A percentile compares a stretch with the other conserved stretches of the same genome.
Evolutionary conservation across 805 yeast genomes (phyloP).

Genomic region (Suhomyces sp.): DNA sequence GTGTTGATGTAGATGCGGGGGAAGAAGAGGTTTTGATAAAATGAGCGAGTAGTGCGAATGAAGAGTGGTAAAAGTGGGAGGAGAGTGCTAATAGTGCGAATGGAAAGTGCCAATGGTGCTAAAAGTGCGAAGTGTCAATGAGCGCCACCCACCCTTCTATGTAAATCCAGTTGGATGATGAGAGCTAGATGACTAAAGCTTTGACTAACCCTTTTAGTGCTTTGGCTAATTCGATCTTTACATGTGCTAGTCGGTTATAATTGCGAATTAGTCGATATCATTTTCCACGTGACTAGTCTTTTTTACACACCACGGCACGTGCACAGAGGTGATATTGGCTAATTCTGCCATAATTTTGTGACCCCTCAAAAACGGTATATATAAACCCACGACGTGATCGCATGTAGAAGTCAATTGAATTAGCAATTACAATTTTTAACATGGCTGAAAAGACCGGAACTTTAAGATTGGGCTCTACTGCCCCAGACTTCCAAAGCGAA

Average conservation of each 20-base stretch:
- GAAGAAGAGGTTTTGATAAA: slow-evolving; percentile 12
- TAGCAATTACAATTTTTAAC: background rate
- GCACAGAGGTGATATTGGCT: slow-evolving; percentile 1
- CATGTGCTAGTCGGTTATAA: too few species aligned
- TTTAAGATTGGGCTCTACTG: slow-evolving; percentile 73
- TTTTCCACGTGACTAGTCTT: background rate
- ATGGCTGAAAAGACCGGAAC: slow-evolving; percentile 11
- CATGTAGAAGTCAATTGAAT: background rate
- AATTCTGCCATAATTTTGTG: background rate
- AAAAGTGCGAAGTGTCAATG: too few species aligned
- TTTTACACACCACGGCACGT: slow-evolving; percentile 1
- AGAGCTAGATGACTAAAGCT: too few species aligned
- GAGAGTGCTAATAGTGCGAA: too few species aligned
- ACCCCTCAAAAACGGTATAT: background rate
- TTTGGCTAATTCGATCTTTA: too few species aligned
- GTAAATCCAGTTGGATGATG: too few species aligned
- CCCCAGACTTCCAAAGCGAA: slow-evolving; percentile 84
- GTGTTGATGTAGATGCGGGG: slow-evolving; percentile 77
- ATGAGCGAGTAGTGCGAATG: too few species aligned
- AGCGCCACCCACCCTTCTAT: too few species aligned
- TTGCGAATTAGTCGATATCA: too few species aligned
- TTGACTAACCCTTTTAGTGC: too few species aligned
- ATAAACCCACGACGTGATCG: background rate
- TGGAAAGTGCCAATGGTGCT: too few species aligned
- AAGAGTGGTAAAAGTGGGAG: too few species aligned